A percentile compares a stretch with the other conserved stretches of the same genome.
These are phyloP conservation scores for Auricularia cornea DNA, from an alignment of 768 basidiomycete genomes.

Conservation along the genomic window DNA sequence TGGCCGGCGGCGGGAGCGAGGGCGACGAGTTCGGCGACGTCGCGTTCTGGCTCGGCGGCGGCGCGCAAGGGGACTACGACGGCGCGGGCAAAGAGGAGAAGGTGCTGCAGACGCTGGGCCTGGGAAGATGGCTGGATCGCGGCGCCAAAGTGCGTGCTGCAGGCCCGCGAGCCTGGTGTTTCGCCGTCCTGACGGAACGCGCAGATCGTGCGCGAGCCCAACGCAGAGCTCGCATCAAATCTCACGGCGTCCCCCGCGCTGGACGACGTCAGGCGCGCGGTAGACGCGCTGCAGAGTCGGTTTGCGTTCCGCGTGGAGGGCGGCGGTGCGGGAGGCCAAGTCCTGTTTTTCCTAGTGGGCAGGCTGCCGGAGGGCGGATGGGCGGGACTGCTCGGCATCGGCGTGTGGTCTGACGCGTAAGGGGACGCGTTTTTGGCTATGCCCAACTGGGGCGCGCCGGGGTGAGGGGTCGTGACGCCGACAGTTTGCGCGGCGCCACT, in stretches of 20 bases:
- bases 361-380: background rate
- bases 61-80: background rate
- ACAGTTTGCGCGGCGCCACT: too few species aligned
- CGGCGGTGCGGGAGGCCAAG: background rate
- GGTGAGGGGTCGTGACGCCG: too few species aligned
- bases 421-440: too few species aligned
- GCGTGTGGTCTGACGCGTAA: background rate
- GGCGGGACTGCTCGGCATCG: background rate
- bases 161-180: too few species aligned
- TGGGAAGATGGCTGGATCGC: slow-evolving; percentile 14
- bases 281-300: background rate
- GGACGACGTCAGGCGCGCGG: background rate
- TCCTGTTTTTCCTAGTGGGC: background rate
- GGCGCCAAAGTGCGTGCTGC: background rate
- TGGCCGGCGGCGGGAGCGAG: slow-evolving; percentile 46
- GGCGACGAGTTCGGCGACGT: slow-evolving; percentile 49
- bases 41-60: slow-evolving; percentile 37
- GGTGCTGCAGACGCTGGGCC: slow-evolving; percentile 46
- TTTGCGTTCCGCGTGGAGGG: background rate
- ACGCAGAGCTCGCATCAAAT: background rate
- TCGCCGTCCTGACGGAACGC: too few species aligned
- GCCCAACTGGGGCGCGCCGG: too few species aligned
- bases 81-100: slow-evolving; percentile 21
- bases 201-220: background rate
- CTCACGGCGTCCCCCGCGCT: background rate